Evolutionary conservation across 768 basidiomycete species (phyloP), one percentile per base, ranked within the genome.

Genomic region (Lentinula edodes): DNA sequence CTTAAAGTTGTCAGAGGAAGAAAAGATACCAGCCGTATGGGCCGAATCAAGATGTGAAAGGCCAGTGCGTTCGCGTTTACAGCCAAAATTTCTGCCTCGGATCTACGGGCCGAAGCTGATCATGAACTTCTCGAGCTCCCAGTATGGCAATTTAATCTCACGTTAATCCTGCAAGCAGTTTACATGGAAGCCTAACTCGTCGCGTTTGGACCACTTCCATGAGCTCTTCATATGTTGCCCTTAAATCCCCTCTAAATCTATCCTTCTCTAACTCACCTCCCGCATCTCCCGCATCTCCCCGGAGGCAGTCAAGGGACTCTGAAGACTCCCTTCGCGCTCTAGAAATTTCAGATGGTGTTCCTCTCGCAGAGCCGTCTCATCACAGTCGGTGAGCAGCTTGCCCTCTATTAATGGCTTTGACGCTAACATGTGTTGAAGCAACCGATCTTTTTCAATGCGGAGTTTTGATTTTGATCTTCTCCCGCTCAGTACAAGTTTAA

Each of bases 381-480:
- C 72, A 67, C 61, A 70, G 70, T 64, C 73, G 76, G 78, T 78
- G 68, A 59, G 71, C 6, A 9, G 65, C 20, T 45, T 58, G 23
- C 13, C n/a, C 16, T 42, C 36, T 32, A 61, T 35, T 28, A 51
- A 6, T 34, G 16, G 34, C 16, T 20, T 35, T 32, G 34, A 28
- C 53, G 42, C 46, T 42, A 58, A 20, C 9, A 43, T 16, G 39
- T 12, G 20, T 13, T 56, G 32, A 65, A 75, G 83, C 45, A 72
- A 73, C 57, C 80, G 89, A 20, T 85, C 89, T 1, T 86, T 87
- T 72, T 92, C 90, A 53, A 73, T 87, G 52, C 80, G 86, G 6
- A 87, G 88, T 6, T 93, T 94, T 71, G 85, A 93, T 65, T 93
- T 93, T 66, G 87, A 91, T 65, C 74, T 94, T 67, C 76, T 95